Conservation (phyloP, 2,329 filamentous ascomycete species). For the Didymella pinodella region DNA sequence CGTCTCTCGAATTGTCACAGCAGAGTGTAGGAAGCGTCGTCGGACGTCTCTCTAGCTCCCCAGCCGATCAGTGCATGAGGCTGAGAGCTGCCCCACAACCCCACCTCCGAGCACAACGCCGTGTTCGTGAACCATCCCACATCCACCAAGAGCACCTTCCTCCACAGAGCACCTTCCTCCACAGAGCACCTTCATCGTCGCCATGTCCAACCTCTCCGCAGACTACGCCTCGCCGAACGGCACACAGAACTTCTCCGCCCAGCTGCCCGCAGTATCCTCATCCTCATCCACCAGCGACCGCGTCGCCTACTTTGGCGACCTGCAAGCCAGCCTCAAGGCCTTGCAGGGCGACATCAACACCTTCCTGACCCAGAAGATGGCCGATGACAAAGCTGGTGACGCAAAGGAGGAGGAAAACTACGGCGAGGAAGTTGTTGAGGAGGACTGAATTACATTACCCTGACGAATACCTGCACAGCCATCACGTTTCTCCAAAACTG, state of each 20-base stretch:
- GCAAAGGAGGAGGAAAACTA: slow-evolving; percentile 74
- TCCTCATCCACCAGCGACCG: slow-evolving; percentile 57
- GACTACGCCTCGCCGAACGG: slow-evolving; percentile 62
- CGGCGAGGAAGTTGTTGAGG: slow-evolving; percentile 79
- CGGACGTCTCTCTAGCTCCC: slow-evolving; percentile 11
- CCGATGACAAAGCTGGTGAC: slow-evolving; percentile 66
- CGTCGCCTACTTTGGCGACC: slow-evolving; percentile 65
- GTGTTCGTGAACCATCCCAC: not conserved
- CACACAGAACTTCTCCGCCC: slow-evolving; percentile 30
- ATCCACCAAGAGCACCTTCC: not conserved
- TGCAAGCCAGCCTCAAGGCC: slow-evolving; percentile 64
- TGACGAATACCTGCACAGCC: too few species aligned
- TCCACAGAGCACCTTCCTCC: not conserved
- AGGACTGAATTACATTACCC: slow-evolving; percentile 55
- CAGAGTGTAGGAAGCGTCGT: not conserved
- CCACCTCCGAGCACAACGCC: slow-evolving; percentile 1
- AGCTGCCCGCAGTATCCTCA: slow-evolving; percentile 27
- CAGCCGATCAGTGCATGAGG: slow-evolving; percentile 15
- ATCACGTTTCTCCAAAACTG: too few species aligned
- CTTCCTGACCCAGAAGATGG: slow-evolving; percentile 77
- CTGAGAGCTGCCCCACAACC: slow-evolving; percentile 16
- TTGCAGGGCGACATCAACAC: slow-evolving; percentile 74
- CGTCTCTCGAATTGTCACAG: not conserved
- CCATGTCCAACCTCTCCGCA: slow-evolving; percentile 55
- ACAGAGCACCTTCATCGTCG: not conserved